Base-by-base conservation (phyloP, 2,329 filamentous ascomycete species). In the Hirsutella rhossiliensis region DNA sequence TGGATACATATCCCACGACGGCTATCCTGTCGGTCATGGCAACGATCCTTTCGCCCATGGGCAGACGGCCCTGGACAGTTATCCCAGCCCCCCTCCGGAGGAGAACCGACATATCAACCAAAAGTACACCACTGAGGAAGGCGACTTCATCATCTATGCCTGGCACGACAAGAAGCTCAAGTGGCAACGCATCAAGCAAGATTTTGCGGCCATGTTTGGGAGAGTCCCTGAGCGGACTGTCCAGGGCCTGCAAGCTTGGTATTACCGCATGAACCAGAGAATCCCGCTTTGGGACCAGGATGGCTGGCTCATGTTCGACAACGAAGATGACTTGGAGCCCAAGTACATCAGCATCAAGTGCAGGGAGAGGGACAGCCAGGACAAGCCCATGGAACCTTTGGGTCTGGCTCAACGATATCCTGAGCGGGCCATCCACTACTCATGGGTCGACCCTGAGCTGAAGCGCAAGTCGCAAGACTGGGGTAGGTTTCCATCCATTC, bases 371-470 rank as follows among this genome's bases (percentile, higher is more conserved):
- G 62, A 65, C 40, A 58, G 52, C 42, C 60, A 62, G 39, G 60
- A 60, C 48, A 62, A 60, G 46, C 60, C 61, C 17, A 56, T 56
- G 52, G 59, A 64, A 44, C 61, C 60, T 1, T 52, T 65, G 20
- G 63, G 63, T 2, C 54, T 66, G 11, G 62, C 59, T 1, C 63
- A 65, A 43, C 60, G 71, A n/a, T 72, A 67, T 45, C 70, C 70
- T 2, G 69, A 72, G 45, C 61, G 67, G 20, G 68, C 68, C 7
- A 56, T 72, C 32, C 55, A 61, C 31, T 73, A 72, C 50, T 42
- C 54, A 5, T 73, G 69, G 69, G 65, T 72, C 13, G 57, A 63
- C 8, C 43, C 54, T 3, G 60, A 65, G 40, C 49, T 65, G 41
- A 67, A 67, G 50, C 47, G 52, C 38, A 57, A 61, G 32, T 62